Percentiles rank a stretch among this genome's conserved stretches.
phyloP scores from a whole-genome alignment of 2,329 filamentous ascomycete genomes.

The Leptoxyphium fumago region DNA sequence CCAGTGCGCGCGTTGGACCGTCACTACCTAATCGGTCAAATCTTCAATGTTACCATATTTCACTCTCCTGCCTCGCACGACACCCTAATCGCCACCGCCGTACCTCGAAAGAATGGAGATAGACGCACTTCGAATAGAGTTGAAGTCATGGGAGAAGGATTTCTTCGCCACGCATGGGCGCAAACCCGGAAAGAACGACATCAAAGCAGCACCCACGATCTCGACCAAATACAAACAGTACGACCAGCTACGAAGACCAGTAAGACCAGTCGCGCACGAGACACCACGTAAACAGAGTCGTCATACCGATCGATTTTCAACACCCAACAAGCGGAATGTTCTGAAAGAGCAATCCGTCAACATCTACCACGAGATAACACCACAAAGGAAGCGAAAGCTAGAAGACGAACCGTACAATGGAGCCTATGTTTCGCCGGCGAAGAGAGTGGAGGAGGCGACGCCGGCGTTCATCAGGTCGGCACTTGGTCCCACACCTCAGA shows the following conservation, averaged over 20 bases:
- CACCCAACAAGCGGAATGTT: not conserved
- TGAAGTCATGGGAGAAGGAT: constrained; percentile 60
- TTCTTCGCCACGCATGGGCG: constrained; percentile 51
- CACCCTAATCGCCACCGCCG: too few relatives aligned
- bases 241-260: constrained; percentile 46
- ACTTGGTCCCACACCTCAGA: constrained; percentile 65
- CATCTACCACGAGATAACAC: not conserved
- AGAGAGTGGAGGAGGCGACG: constrained; percentile 23
- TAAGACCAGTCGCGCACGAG: constrained; percentile 30
- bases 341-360: not conserved
- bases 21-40: not conserved
- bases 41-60: not conserved
- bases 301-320: not conserved
- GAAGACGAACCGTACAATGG: constrained; percentile 1
- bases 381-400: constrained; percentile 3
- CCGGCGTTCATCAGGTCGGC: constrained; percentile 18
- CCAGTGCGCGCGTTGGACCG: not conserved
- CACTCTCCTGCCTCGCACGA: too few relatives aligned
- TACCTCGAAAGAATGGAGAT: not conserved
- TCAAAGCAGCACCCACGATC: constrained; percentile 60
- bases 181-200: constrained; percentile 60
- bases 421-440: constrained; percentile 2
- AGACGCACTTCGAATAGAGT: constrained; percentile 42
- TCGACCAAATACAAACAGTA: constrained; percentile 66
- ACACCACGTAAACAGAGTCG: constrained; percentile 10